phyloP scores from a whole-genome alignment of 179 eudicot genomes.

The Drosera spatulata region DNA sequence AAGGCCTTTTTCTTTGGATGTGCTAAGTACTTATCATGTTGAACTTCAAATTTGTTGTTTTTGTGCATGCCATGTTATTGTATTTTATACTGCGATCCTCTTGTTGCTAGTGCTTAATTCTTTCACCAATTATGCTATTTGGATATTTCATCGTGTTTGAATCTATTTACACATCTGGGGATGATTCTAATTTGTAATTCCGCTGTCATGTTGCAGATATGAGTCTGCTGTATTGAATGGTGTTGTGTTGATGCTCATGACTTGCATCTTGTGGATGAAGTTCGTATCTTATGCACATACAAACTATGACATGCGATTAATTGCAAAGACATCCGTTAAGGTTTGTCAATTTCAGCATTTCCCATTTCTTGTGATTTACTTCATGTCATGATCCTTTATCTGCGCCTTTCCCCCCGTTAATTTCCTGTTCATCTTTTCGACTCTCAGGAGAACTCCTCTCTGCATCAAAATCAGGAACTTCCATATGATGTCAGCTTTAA shows the following conservation, averaged over 20 bases:
- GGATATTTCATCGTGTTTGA: too few relatives aligned
- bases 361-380: neutral
- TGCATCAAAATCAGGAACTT: constrained; percentile 26
- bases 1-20: too few relatives aligned
- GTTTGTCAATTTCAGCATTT: constrained; percentile 22
- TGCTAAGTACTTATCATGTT: too few relatives aligned
- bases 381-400: too few relatives aligned
- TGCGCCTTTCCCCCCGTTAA: too few relatives aligned
- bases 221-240: constrained; percentile 91
- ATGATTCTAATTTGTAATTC: neutral
- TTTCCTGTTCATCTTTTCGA: too few relatives aligned
- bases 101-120: too few relatives aligned
- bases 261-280: constrained; percentile 88
- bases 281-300: constrained; percentile 96
- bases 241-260: constrained; percentile 68
- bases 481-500: constrained; percentile 61
- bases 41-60: too few relatives aligned
- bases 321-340: constrained; percentile 51
- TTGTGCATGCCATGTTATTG: too few relatives aligned
- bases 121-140: too few relatives aligned
- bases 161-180: too few relatives aligned
- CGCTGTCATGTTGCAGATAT: constrained; percentile 46
- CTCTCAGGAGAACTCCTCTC: constrained; percentile 43
- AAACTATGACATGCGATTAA: constrained; percentile 69
- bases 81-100: too few relatives aligned